These are phyloP conservation scores for Saccharomycopsis synnaedendra DNA, from an alignment of 805 yeast genomes.

Conservation along the genomic window DNA sequence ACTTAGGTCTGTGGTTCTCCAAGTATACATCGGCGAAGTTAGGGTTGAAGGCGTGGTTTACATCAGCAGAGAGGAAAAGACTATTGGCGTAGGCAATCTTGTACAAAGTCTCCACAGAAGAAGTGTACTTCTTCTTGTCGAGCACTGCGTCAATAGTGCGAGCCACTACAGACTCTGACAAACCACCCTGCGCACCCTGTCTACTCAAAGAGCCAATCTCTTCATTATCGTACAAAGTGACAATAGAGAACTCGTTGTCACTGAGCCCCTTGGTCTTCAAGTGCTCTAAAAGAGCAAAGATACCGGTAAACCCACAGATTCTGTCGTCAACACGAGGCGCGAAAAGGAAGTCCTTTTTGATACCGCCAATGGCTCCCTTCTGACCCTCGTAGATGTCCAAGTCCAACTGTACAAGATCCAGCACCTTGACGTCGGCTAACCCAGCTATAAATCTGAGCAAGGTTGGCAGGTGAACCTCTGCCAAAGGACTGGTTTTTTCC, in stretches of 20 bases:
- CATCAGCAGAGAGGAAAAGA: slow-evolving; percentile 74
- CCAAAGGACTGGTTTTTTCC: slow-evolving; percentile 52
- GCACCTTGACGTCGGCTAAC: slow-evolving; percentile 45
- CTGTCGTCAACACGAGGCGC: slow-evolving; percentile 84
- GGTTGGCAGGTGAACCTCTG: slow-evolving; percentile 55
- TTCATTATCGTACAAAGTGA: slow-evolving; percentile 67
- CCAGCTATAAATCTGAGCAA: slow-evolving; percentile 60
- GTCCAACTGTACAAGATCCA: slow-evolving; percentile 58
- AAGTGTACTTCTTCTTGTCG: slow-evolving; percentile 17
- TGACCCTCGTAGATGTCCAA: slow-evolving; percentile 76
- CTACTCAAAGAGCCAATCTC: slow-evolving; percentile 75
- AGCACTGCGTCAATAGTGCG: slow-evolving; percentile 34
- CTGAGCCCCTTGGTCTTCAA: slow-evolving; percentile 25
- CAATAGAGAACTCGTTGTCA: slow-evolving; percentile 38
- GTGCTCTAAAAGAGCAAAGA: slow-evolving; percentile 42
- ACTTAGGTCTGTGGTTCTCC: slow-evolving; percentile 70
- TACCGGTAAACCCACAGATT: slow-evolving; percentile 67
- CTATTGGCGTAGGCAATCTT: slow-evolving; percentile 57
- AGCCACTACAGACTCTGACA: slow-evolving; percentile 51
- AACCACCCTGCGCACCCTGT: slow-evolving; percentile 75
- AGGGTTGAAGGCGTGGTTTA: slow-evolving; percentile 73
- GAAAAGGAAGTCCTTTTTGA: slow-evolving; percentile 63
- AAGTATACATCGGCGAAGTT: slow-evolving; percentile 58
- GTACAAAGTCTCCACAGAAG: slow-evolving; percentile 20
- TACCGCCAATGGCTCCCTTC: slow-evolving; percentile 68